Evolutionary conservation across 2,329 filamentous ascomycete genomes (phyloP).

Genomic region (Lachnellula suecica): DNA sequence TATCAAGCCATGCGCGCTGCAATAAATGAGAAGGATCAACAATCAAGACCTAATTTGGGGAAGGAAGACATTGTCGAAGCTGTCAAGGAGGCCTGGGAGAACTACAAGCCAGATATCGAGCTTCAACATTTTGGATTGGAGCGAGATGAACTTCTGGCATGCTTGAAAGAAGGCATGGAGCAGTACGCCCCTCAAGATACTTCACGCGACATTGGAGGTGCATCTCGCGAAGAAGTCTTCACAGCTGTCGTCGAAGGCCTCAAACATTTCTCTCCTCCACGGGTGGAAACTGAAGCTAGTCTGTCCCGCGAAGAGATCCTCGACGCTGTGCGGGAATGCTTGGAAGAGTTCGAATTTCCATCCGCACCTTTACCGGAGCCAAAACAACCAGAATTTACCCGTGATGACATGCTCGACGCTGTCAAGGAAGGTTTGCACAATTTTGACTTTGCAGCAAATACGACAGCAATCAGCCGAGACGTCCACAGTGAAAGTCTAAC

Average conservation of each 20-base stretch:
- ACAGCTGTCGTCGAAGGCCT: constrained; percentile 83
- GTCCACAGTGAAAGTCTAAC: constrained; percentile 39
- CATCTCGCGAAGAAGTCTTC: constrained; percentile 82
- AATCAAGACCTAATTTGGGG: constrained; percentile 54
- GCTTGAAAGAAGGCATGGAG: constrained; percentile 80
- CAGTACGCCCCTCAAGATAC: constrained; percentile 58
- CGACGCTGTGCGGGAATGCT: constrained; percentile 77
- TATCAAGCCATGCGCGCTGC: constrained; percentile 83
- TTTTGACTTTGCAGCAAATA: constrained; percentile 62
- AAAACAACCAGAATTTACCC: constrained; percentile 52
- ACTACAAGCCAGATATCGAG: constrained; percentile 90
- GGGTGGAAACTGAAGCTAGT: constrained; percentile 65
- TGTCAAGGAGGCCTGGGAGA: constrained; percentile 88
- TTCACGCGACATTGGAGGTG: constrained; percentile 47
- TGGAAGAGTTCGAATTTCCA: constrained; percentile 81
- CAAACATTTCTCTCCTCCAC: constrained; percentile 75
- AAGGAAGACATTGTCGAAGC: constrained; percentile 84
- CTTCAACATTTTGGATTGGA: constrained; percentile 88
- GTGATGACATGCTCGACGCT: constrained; percentile 63
- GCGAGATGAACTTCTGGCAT: constrained; percentile 84
- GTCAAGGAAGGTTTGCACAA: constrained; percentile 63
- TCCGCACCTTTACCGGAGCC: constrained; percentile 58
- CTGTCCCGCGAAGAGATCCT: constrained; percentile 83
- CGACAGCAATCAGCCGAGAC: constrained; percentile 52
- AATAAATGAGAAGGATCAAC: constrained; percentile 53